Conservation (phyloP, 2,329 filamentous ascomycete genomes). For the Paracamarosporium sp. region DNA sequence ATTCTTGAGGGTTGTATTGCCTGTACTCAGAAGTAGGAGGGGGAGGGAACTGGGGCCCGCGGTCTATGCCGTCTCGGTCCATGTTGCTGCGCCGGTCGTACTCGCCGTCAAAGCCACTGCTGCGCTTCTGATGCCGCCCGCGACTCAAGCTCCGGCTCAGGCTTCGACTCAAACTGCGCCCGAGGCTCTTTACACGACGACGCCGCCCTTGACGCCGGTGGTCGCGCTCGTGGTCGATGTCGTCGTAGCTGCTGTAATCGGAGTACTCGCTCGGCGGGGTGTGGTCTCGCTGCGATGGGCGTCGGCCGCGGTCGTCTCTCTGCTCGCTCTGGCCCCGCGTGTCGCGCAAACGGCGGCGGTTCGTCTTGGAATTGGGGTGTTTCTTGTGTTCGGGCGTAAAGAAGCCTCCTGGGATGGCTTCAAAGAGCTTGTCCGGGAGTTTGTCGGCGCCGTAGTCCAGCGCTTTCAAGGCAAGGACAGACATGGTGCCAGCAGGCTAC, state of each 20-base stretch:
- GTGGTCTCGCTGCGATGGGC: slow-evolving; percentile 32
- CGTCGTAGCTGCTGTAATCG: slow-evolving; percentile 36
- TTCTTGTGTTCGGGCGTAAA: slow-evolving; percentile 43
- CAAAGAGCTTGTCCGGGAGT: slow-evolving; percentile 47
- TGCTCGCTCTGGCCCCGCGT: slow-evolving; percentile 28
- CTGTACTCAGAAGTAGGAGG: slow-evolving; percentile 41
- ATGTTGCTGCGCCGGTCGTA: slow-evolving; percentile 29
- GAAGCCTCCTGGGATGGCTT: slow-evolving; percentile 46
- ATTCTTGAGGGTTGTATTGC: slow-evolving; percentile 46
- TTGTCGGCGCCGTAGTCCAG: slow-evolving; percentile 46
- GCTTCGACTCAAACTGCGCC: slow-evolving; percentile 22
- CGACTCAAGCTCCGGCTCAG: slow-evolving; percentile 36
- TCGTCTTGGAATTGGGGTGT: slow-evolving; percentile 19
- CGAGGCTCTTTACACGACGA: slow-evolving; percentile 35
- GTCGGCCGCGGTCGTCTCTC: slow-evolving; percentile 10
- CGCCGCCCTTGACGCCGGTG: slow-evolving; percentile 28
- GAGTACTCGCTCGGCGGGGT: slow-evolving; percentile 35
- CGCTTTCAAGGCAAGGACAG: slow-evolving; percentile 47
- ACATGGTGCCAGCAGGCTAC: slow-evolving; percentile 34
- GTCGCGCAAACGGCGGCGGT: slow-evolving; percentile 24
- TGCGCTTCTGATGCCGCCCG: slow-evolving; percentile 32
- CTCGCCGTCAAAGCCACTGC: slow-evolving; percentile 32
- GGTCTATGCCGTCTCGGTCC: slow-evolving; percentile 30
- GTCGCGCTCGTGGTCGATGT: slow-evolving; percentile 39
- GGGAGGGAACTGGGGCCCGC: slow-evolving; percentile 39